Conservation (phyloP, 2,329 filamentous ascomycete species). For the Aureobasidium zeae region DNA sequence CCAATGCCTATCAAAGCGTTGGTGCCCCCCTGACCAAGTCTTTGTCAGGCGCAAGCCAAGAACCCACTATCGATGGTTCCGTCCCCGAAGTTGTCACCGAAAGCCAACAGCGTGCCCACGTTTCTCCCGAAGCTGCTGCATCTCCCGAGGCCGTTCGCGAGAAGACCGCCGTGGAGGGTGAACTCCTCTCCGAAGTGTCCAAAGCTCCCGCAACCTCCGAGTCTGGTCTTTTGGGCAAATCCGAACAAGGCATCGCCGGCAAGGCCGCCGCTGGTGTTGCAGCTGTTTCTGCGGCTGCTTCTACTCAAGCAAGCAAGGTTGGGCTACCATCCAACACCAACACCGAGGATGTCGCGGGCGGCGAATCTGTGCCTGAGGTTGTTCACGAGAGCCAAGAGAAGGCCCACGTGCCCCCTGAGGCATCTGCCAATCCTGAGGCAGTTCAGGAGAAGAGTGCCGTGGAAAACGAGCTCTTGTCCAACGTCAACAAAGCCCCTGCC, state of each 20-base stretch:
- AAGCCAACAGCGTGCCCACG: slow-evolving; percentile 57
- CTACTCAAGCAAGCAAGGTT: slow-evolving; percentile 3
- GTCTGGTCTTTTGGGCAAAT: slow-evolving; percentile 31
- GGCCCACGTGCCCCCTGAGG: slow-evolving; percentile 54
- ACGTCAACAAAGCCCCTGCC: slow-evolving; percentile 37
- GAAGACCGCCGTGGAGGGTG: slow-evolving; percentile 51
- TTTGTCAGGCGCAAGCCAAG: slow-evolving; percentile 1
- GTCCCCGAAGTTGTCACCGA: slow-evolving; percentile 60
- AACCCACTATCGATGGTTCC: slow-evolving; percentile 12
- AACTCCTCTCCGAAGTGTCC: slow-evolving; percentile 55
- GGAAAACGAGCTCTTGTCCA: slow-evolving; percentile 59
- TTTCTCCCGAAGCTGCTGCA: slow-evolving; percentile 58
- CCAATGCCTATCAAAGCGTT: slow-evolving; percentile 18
- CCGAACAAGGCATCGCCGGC: slow-evolving; percentile 16
- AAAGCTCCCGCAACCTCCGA: slow-evolving; percentile 22
- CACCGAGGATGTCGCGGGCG: slow-evolving; percentile 28
- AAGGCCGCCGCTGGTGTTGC: slow-evolving; percentile 35
- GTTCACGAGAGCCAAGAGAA: slow-evolving; percentile 54
- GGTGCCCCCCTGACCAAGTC: too few relatives aligned
- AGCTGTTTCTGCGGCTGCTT: slow-evolving; percentile 30
- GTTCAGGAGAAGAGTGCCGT: slow-evolving; percentile 39
- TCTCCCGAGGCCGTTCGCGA: slow-evolving; percentile 44
- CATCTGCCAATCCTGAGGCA: slow-evolving; percentile 54
- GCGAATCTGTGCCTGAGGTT: slow-evolving; percentile 25
- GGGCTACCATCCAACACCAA: neutral